Conservation (phyloP, 768 basidiomycete genomes). For the Suillus sp. region DNA sequence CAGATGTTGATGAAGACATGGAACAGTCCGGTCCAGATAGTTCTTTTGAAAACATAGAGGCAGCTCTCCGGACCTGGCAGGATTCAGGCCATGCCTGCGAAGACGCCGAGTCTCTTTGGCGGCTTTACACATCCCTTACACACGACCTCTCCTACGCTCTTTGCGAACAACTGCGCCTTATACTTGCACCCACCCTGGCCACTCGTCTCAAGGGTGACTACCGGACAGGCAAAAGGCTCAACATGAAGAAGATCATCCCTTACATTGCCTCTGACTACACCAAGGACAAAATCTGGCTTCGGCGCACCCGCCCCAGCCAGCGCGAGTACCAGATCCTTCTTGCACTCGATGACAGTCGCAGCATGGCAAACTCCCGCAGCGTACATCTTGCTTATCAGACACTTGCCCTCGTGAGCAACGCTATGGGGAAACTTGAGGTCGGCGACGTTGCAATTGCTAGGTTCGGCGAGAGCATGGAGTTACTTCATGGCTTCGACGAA, state of each 20-base stretch:
- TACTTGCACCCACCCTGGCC: slow-evolving; percentile 92
- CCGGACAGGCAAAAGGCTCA: slow-evolving; percentile 94
- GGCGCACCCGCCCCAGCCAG: slow-evolving; percentile 89
- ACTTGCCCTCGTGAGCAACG: slow-evolving; percentile 87
- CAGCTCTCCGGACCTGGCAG: slow-evolving; percentile 24
- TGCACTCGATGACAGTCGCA: slow-evolving; percentile 93
- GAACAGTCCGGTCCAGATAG: slow-evolving; percentile 18
- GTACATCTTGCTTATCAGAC: slow-evolving; percentile 95
- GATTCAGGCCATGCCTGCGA: slow-evolving; percentile 52
- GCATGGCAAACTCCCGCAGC: slow-evolving; percentile 57
- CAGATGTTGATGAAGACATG: slow-evolving; percentile 33
- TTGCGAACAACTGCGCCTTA: slow-evolving; percentile 95
- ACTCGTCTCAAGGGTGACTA: slow-evolving; percentile 96
- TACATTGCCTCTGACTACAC: slow-evolving; percentile 99
- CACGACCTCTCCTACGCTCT: slow-evolving; percentile 88
- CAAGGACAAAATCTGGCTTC: slow-evolving; percentile 99
- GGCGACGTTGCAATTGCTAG: slow-evolving; percentile 92
- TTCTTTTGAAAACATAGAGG: slow-evolving; percentile 25
- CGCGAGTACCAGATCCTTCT: slow-evolving; percentile 95
- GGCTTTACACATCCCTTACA: slow-evolving; percentile 86
- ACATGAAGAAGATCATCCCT: slow-evolving; percentile 98
- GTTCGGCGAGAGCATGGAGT: slow-evolving; percentile 87
- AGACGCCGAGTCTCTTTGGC: slow-evolving; percentile 82
- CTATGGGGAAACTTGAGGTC: slow-evolving; percentile 88
- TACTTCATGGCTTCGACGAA: slow-evolving; percentile 84